Conservation (phyloP, 2,329 filamentous ascomycete species). For the Coleophoma cylindrospora region DNA sequence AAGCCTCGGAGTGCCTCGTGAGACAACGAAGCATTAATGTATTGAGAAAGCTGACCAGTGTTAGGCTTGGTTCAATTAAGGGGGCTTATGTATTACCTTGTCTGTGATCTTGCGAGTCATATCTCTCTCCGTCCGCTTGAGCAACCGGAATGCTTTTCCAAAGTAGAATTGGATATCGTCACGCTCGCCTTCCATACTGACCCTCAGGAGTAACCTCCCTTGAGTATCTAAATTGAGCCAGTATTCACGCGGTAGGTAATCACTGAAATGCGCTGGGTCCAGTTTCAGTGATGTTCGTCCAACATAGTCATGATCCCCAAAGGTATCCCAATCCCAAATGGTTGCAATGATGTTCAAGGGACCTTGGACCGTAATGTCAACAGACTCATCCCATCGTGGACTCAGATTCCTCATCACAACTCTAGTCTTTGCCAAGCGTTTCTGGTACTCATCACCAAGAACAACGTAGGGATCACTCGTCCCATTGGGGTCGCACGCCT, state of each 20-base stretch:
- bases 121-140: slow-evolving; percentile 93
- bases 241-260: slow-evolving; percentile 92
- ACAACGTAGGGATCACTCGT: slow-evolving; percentile 96
- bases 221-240: slow-evolving; percentile 98
- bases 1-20: slow-evolving; percentile 72
- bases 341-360: slow-evolving; percentile 93
- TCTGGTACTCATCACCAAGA: slow-evolving; percentile 94
- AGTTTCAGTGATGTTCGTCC: slow-evolving; percentile 95
- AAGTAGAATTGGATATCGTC: slow-evolving; percentile 99
- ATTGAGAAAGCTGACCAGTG: slow-evolving; percentile 67
- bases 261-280: slow-evolving; percentile 95
- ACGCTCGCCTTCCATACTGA: slow-evolving; percentile 97
- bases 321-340: slow-evolving; percentile 96
- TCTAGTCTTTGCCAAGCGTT: slow-evolving; percentile 89
- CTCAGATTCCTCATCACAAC: slow-evolving; percentile 88
- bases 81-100: slow-evolving; percentile 56
- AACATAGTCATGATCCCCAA: slow-evolving; percentile 96
- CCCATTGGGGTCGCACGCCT: slow-evolving; percentile 94
- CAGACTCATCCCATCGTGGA: slow-evolving; percentile 93
- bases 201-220: slow-evolving; percentile 78
- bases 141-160: slow-evolving; percentile 89
- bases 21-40: slow-evolving; percentile 87
- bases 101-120: slow-evolving; percentile 98
- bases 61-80: slow-evolving; percentile 5
- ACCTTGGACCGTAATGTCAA: slow-evolving; percentile 90